These are phyloP conservation scores for Tetrapyrgos nigripes DNA, from an alignment of 1,284 basidiomycete species.

Conservation along the genomic window DNA sequence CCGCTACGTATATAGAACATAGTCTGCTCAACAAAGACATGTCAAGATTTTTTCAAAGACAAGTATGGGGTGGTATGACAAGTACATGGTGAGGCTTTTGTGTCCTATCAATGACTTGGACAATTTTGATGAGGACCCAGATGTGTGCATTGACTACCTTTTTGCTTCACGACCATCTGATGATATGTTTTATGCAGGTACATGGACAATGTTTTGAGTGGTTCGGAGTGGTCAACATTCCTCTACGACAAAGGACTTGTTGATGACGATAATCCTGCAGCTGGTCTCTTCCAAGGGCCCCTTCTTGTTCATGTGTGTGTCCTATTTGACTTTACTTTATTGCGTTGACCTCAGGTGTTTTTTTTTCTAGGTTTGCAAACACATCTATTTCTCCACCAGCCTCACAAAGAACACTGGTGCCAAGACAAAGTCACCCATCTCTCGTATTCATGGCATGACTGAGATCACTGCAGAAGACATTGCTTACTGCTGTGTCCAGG, in stretches of 20 bases:
- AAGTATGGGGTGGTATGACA: too few species aligned
- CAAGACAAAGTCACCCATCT: background rate
- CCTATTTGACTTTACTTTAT: background rate
- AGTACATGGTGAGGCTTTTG: too few species aligned
- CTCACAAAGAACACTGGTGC: background rate
- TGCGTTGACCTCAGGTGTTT: background rate
- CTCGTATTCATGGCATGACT: background rate
- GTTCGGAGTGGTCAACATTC: background rate
- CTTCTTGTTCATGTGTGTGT: background rate
- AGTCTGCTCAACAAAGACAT: too few species aligned
- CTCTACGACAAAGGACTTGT: background rate
- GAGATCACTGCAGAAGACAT: background rate
- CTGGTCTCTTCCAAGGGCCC: background rate
- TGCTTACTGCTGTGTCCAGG: background rate
- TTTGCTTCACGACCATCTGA: too few species aligned
- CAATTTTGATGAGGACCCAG: too few species aligned
- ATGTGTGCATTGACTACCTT: too few species aligned
- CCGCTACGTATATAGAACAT: too few species aligned
- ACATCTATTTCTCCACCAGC: background rate
- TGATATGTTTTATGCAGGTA: background rate
- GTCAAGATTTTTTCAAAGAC: too few species aligned
- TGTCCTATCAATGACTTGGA: too few species aligned
- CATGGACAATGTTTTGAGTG: background rate
- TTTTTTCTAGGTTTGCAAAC: background rate
- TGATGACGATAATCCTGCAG: background rate